These are phyloP conservation scores for Curvularia sp. DNA, from an alignment of 2,329 filamentous ascomycete genomes.

Conservation along the genomic window DNA sequence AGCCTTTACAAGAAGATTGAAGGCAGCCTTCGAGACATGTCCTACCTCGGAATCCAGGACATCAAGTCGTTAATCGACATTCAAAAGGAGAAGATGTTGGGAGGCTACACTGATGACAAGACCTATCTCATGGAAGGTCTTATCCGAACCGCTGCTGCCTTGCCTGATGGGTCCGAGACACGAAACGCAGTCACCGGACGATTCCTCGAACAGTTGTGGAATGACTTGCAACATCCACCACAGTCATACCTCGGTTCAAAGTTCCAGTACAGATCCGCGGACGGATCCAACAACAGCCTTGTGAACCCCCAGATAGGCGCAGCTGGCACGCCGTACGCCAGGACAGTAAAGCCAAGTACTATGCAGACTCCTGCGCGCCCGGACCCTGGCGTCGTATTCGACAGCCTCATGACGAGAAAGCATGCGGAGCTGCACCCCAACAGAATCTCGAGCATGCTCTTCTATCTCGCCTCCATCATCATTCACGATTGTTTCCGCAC, in stretches of 20 bases:
- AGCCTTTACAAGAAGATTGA: constrained; percentile 47
- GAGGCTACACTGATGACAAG: constrained; percentile 66
- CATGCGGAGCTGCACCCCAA: constrained; percentile 71
- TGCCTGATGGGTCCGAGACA: constrained; percentile 52
- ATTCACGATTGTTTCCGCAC: constrained; percentile 71
- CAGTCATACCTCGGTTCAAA: constrained; percentile 55
- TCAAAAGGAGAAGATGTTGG: constrained; percentile 52
- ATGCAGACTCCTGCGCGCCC: constrained; percentile 67
- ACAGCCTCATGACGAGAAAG: constrained; percentile 69
- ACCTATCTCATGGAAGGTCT: constrained; percentile 67
- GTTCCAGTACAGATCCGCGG: constrained; percentile 57
- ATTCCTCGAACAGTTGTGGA: constrained; percentile 58
- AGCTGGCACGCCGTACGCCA: constrained; percentile 72
- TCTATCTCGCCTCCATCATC: constrained; percentile 75
- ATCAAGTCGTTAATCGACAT: constrained; percentile 50
- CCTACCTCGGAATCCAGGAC: constrained; percentile 44
- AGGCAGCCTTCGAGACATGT: constrained; percentile 43
- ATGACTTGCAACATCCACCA: constrained; percentile 59
- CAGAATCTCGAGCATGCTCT: constrained; percentile 76
- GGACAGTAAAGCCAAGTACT: constrained; percentile 66
- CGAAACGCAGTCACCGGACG: constrained; percentile 53
- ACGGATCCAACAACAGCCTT: constrained; percentile 64
- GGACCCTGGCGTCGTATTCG: constrained; percentile 72
- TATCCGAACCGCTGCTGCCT: constrained; percentile 57
- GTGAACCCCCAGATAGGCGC: constrained; percentile 69